These are phyloP conservation scores for Lodderomyces pseudojiufengensis DNA, from an alignment of 1,139 yeast species.

Conservation along the genomic window DNA sequence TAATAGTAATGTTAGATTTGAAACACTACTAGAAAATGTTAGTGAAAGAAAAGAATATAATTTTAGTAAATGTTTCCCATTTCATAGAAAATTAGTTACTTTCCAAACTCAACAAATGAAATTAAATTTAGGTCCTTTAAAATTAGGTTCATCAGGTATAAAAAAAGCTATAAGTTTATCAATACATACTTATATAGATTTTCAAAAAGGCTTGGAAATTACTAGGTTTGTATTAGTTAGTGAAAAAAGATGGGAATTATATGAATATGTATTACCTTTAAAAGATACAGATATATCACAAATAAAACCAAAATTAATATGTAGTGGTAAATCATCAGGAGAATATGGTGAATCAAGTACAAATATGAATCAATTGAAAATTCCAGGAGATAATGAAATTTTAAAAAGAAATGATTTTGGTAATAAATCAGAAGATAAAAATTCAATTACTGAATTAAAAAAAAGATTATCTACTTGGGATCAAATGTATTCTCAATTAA, in stretches of 20 bases:
- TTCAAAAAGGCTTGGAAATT: slow-evolving; percentile 40
- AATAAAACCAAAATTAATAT: slow-evolving; percentile 52
- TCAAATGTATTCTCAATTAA: slow-evolving; percentile 60
- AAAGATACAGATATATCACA: slow-evolving; percentile 12
- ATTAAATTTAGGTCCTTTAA: slow-evolving; percentile 37
- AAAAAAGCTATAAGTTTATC: slow-evolving; percentile 57
- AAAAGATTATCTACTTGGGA: slow-evolving; percentile 53
- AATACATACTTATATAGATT: slow-evolving; percentile 46
- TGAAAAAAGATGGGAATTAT: slow-evolving; percentile 72
- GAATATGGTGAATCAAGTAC: slow-evolving; percentile 55
- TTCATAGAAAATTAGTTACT: slow-evolving; percentile 64
- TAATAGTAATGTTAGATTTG: slow-evolving; percentile 13
- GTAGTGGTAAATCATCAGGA: slow-evolving; percentile 67
- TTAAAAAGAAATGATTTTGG: slow-evolving; percentile 35
- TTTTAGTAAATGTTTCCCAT: slow-evolving; percentile 79
- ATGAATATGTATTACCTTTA: slow-evolving; percentile 33
- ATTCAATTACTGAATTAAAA: slow-evolving; percentile 20
- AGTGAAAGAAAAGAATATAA: slow-evolving; percentile 55
- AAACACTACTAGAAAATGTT: slow-evolving; percentile 22
- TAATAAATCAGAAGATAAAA: slow-evolving; percentile 1
- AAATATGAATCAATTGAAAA: slow-evolving; percentile 18
- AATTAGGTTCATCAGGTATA: slow-evolving; percentile 27
- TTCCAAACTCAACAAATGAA: slow-evolving; percentile 61
- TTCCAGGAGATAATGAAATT: slow-evolving; percentile 17
- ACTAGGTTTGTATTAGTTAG: slow-evolving; percentile 62